Evolutionary conservation across 805 yeast genomes (phyloP), one percentile per base, ranked within the genome.

Genomic region (Metschnikowia colocasiae): DNA sequence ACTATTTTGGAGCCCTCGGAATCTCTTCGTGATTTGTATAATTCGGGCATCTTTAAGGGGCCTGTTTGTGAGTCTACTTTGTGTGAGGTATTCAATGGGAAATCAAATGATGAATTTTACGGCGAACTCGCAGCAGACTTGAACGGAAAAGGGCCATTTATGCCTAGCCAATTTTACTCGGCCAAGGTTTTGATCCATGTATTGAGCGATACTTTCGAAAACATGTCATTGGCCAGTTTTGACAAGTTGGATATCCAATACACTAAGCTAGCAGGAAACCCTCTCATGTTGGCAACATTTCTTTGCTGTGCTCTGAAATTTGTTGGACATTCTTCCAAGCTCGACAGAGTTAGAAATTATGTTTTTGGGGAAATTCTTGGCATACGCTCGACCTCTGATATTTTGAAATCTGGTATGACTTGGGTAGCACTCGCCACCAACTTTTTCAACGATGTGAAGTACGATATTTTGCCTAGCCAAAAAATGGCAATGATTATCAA

Each of bases 281-380:
- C 69, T 22, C 54, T 64, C 44, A 71, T 58, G 35, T 55, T 62
- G 5, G 63, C 71, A 1, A 55, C 59, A 1, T 40, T 68, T 18
- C 52, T 67, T 10, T 48, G 59, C 13, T 62, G 79, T 9, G 57
- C 76, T 6, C 51, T 68, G 4, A 63, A 65, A 7, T 73, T 72
- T 25, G 60, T 75, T 29, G 56, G 72, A 1, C 44, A 64, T 0
- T 59, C 73, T 8, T 48, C 64, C 0, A 64, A 68, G 31, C 69
- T 79, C 29, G 82, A 76, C 15, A 73, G 82, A 49, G 54, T 79
- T 8, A 74, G 90, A 53, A 85, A 82, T 52, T 71, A 73, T 46
- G 67, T 79, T n/a, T 81, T 82, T 12, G 80, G 91, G 1, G 89
- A 83, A 54, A 59, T 85, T 18, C 67, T 85, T 39, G 87, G 89